Percentiles rank a stretch among this genome's conserved stretches.
These are phyloP conservation scores for Paraurostyla sp. DNA, from an alignment of 73 alveolate species.

Conservation along the genomic window DNA sequence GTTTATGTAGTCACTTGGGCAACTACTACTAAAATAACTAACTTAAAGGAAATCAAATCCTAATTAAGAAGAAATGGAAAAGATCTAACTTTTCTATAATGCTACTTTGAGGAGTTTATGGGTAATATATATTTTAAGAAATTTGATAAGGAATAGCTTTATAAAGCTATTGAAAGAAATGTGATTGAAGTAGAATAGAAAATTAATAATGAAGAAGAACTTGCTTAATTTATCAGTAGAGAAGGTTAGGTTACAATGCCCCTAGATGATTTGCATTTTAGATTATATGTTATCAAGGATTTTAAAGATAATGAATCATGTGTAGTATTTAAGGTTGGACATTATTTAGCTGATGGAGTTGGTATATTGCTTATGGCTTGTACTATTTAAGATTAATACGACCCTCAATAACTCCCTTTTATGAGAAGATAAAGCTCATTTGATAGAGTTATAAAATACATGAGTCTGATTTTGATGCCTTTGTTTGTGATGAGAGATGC, in stretches of 20 bases:
- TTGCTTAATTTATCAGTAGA: not conserved
- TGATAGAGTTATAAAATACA: not conserved
- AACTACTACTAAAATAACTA: not conserved
- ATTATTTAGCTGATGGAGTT: conserved; percentile 3
- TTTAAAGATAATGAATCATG: not conserved
- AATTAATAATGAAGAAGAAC: not conserved
- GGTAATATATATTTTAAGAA: conserved; percentile 7
- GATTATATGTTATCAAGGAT: not conserved
- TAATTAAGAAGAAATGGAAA: not conserved
- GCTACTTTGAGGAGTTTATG: not conserved
- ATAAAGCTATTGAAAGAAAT: not conserved
- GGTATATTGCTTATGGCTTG: not conserved
- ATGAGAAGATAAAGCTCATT: not conserved
- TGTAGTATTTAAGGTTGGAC: not conserved
- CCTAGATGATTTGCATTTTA: not conserved
- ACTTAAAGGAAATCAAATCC: not conserved
- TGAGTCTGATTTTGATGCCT: not conserved
- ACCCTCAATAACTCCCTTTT: not conserved
- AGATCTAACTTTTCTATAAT: not conserved
- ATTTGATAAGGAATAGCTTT: not conserved
- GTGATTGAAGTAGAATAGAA: not conserved
- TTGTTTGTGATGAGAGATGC: conserved; percentile 2
- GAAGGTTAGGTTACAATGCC: conserved; percentile 5
- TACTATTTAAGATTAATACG: not conserved
- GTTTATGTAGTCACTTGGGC: conserved; percentile 19